phyloP scores from a whole-genome alignment of 257 asterid genomes.

The Prunella vulgaris region DNA sequence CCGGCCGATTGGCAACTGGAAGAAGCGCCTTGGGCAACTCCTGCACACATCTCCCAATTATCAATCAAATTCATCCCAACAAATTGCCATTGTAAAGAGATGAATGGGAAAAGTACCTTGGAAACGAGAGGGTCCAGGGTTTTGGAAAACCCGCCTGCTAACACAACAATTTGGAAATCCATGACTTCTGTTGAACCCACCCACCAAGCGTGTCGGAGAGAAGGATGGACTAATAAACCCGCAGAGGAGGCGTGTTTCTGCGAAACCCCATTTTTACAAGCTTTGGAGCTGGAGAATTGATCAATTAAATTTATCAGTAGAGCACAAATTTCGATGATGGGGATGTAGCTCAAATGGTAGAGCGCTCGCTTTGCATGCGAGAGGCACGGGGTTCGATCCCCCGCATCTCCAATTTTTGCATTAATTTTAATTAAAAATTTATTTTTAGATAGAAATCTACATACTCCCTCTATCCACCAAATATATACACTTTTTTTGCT shows the following conservation, averaged over 20 bases:
- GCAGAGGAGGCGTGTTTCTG: background rate
- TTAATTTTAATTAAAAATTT: too few relatives aligned
- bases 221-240: slow-evolving; percentile 1
- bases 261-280: background rate
- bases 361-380: slow-evolving; percentile 99
- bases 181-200: slow-evolving; percentile 20
- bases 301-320: too few relatives aligned
- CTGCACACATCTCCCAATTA: slow-evolving; percentile 30
- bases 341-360: slow-evolving; percentile 99
- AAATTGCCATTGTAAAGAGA: background rate
- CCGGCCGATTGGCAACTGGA: slow-evolving; percentile 88
- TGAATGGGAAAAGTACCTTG: slow-evolving; percentile 40
- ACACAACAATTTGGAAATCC: slow-evolving; percentile 94
- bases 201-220: too few relatives aligned
- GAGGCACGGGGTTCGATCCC: slow-evolving; percentile 99
- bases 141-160: slow-evolving; percentile 91
- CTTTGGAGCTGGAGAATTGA: background rate
- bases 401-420: slow-evolving; percentile 51
- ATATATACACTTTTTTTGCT: too few relatives aligned
- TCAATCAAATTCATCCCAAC: slow-evolving; percentile 1
- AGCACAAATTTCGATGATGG: slow-evolving; percentile 17
- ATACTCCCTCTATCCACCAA: too few relatives aligned
- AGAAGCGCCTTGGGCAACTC: slow-evolving; percentile 87
- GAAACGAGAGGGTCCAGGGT: slow-evolving; percentile 84
- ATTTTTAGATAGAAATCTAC: too few relatives aligned